Evolutionary conservation across 2,329 filamentous ascomycete species (phyloP).

Genomic region (Aspergillus novoparasiticus): DNA sequence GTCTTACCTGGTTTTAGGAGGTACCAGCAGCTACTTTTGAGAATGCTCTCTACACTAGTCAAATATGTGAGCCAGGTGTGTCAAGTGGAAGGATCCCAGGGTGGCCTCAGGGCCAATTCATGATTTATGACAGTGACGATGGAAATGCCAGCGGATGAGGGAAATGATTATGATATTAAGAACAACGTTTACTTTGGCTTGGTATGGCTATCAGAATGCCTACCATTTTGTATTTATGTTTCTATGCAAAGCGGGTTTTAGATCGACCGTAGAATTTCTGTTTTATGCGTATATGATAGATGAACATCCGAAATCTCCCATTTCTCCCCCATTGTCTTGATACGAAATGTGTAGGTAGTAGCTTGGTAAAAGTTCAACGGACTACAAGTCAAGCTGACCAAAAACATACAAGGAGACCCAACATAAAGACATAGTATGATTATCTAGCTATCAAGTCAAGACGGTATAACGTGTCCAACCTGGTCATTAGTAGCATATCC

Average conservation of each 20-base stretch:
- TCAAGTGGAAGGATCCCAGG: not conserved
- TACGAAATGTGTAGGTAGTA: too few relatives aligned
- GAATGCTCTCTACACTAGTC: not conserved
- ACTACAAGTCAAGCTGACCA: too few relatives aligned
- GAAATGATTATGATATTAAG: not conserved
- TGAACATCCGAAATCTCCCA: too few relatives aligned
- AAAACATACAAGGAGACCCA: too few relatives aligned
- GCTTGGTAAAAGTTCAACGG: too few relatives aligned
- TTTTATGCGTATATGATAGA: too few relatives aligned
- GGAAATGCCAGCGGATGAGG: not conserved
- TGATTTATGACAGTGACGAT: conserved; percentile 1
- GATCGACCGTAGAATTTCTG: not conserved
- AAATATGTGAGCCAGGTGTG: not conserved
- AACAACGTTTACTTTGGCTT: not conserved
- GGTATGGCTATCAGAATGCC: not conserved
- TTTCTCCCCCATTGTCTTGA: too few relatives aligned
- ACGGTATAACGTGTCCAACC: too few relatives aligned
- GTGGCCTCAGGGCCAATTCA: not conserved
- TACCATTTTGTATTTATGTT: not conserved
- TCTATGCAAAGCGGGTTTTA: not conserved
- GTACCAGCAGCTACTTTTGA: not conserved
- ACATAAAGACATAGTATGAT: too few relatives aligned
- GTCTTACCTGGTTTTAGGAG: not conserved
- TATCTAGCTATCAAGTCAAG: too few relatives aligned
- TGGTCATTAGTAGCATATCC: too few relatives aligned